Conservation (phyloP, 208 protist genomes). For the Polymyxa betae region DNA sequence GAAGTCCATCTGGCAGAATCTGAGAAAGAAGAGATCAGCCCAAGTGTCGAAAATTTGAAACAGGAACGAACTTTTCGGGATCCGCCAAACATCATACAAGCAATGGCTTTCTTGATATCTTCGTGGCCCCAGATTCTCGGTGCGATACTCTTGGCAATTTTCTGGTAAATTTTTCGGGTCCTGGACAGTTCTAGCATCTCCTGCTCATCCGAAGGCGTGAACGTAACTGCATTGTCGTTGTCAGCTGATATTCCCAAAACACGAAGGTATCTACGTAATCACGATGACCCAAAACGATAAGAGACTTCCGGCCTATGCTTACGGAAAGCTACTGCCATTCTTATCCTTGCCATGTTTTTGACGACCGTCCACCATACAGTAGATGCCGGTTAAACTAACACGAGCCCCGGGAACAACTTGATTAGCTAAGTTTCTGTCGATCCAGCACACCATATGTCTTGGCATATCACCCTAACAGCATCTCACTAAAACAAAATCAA, state of each 20-base stretch:
- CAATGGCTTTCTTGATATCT: constrained; percentile 87
- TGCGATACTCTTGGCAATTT: constrained; percentile 73
- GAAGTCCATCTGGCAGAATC: constrained; percentile 83
- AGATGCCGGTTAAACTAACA: constrained; percentile 51
- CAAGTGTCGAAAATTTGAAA: too few relatives aligned
- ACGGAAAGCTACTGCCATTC: too few relatives aligned
- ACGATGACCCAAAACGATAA: too few relatives aligned
- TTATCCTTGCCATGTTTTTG: too few relatives aligned
- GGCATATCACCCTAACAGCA: background rate
- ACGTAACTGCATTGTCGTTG: constrained; percentile 35
- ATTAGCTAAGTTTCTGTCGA: constrained; percentile 58
- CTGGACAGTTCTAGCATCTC: constrained; percentile 13
- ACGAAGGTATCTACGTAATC: background rate
- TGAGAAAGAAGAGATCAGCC: too few relatives aligned
- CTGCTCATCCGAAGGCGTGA: constrained; percentile 29
- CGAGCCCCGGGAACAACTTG: constrained; percentile 42
- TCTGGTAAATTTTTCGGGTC: constrained; percentile 3
- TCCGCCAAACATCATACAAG: constrained; percentile 96
- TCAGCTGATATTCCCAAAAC: constrained; percentile 33
- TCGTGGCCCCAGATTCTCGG: constrained; percentile 83
- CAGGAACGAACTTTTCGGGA: constrained; percentile 91
- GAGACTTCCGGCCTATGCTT: too few relatives aligned
- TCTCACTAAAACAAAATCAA: background rate
- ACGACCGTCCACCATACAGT: constrained; percentile 44
- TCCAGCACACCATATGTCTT: background rate